Evolutionary conservation across 2,329 filamentous ascomycete genomes (phyloP).

Genomic region (Neophaeococcomyces aloes): DNA sequence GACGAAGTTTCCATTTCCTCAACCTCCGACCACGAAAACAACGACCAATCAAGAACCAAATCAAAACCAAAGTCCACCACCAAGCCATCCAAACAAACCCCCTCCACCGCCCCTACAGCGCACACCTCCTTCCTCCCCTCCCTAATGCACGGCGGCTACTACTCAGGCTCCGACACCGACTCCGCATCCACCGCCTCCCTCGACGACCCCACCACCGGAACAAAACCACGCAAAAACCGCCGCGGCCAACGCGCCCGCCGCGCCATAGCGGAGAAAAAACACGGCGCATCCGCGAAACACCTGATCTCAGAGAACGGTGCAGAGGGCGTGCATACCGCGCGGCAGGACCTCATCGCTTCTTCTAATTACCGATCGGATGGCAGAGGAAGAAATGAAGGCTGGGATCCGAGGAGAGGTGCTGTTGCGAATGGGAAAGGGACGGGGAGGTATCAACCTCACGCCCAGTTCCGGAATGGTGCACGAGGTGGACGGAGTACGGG

Average conservation of each 20-base stretch:
- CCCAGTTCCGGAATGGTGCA: constrained; percentile 8
- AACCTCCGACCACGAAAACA: constrained; percentile 9
- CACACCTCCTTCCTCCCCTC: constrained; percentile 50
- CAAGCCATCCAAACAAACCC: constrained; percentile 19
- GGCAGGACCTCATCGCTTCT: constrained; percentile 2
- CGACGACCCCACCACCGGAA: constrained; percentile 15
- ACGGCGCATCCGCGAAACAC: constrained; percentile 48
- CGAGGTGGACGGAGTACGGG: constrained; percentile 10
- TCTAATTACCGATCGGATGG: not conserved
- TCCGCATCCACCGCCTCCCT: constrained; percentile 33
- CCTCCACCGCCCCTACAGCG: constrained; percentile 10
- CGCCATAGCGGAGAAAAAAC: constrained; percentile 53
- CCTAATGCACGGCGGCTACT: constrained; percentile 51
- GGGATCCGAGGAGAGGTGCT: constrained; percentile 51
- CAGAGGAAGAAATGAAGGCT: constrained; percentile 40
- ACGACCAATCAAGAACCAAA: not conserved
- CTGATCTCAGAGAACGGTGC: constrained; percentile 30
- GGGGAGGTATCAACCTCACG: too few species aligned
- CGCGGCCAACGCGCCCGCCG: constrained; percentile 53
- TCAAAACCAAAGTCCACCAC: constrained; percentile 8
- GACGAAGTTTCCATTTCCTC: constrained; percentile 17
- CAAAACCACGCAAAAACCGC: constrained; percentile 42
- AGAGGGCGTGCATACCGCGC: constrained; percentile 12
- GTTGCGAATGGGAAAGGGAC: too few species aligned
- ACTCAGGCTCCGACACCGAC: constrained; percentile 52